phyloP scores from a whole-genome alignment of 2,329 filamentous ascomycete species.

The Fusarium sp. region DNA sequence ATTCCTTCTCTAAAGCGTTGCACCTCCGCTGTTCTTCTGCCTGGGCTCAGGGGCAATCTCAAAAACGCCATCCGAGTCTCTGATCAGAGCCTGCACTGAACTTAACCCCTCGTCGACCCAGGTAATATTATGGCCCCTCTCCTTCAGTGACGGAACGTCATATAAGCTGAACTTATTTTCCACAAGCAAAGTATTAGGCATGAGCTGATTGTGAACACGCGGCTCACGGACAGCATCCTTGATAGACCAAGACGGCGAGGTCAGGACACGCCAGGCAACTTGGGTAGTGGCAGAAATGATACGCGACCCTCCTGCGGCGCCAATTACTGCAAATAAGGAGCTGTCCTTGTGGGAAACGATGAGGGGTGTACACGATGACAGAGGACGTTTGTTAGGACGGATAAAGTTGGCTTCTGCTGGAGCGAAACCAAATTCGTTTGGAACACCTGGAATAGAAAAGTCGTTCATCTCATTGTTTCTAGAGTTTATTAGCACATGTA shows the following conservation, averaged over 20 bases:
- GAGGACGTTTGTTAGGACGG: conserved; percentile 80
- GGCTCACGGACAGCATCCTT: conserved; percentile 72
- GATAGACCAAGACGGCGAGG: conserved; percentile 68
- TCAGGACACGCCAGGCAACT: conserved; percentile 75
- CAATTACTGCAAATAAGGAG: conserved; percentile 74
- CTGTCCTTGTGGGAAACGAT: conserved; percentile 75
- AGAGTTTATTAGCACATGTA: background rate
- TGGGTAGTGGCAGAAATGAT: conserved; percentile 86
- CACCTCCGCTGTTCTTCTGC: conserved; percentile 76
- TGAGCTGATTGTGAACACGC: conserved; percentile 83
- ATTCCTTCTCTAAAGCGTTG: conserved; percentile 53
- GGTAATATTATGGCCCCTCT: conserved; percentile 76
- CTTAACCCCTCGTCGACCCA: conserved; percentile 73
- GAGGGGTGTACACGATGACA: conserved; percentile 84
- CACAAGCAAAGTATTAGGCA: conserved; percentile 75
- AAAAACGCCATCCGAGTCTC: conserved; percentile 73
- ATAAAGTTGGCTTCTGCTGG: conserved; percentile 86
- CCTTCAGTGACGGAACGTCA: conserved; percentile 70
- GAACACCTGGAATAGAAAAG: conserved; percentile 82
- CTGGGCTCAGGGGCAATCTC: conserved; percentile 82
- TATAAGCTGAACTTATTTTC: conserved; percentile 75
- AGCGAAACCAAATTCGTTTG: conserved; percentile 86
- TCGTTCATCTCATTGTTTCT: conserved; percentile 77
- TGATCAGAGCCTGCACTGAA: conserved; percentile 71
- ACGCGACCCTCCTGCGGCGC: conserved; percentile 82